Evolutionary conservation across 495 filamentous ascomycete species (phyloP).

Genomic region (Evernia prunastri): DNA sequence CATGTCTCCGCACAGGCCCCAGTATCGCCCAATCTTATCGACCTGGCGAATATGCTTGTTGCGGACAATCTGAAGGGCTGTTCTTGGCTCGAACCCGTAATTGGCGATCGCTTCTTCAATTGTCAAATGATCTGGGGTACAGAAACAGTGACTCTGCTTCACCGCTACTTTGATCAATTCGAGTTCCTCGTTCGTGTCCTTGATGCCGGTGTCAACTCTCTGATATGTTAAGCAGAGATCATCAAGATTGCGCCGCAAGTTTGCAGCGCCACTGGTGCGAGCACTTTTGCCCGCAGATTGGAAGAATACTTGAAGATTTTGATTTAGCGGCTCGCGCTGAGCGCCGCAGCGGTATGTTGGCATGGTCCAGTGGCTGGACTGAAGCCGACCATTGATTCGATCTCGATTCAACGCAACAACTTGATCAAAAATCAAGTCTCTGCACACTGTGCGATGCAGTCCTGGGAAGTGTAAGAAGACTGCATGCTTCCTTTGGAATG

Average conservation of each 20-base stretch:
- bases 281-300: too few relatives aligned
- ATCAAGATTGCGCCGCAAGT: background rate
- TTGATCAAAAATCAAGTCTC: constrained; percentile 5
- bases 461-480: constrained; percentile 6
- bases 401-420: constrained; percentile 11
- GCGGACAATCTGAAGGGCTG: background rate
- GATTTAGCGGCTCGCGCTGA: constrained; percentile 8
- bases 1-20: constrained; percentile 21
- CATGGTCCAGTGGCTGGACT: constrained; percentile 15
- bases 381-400: constrained; percentile 24
- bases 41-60: constrained; percentile 18
- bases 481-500: background rate
- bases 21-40: constrained; percentile 27
- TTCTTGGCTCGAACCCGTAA: background rate
- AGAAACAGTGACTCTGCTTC: constrained; percentile 16
- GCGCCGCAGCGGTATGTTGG: background rate
- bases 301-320: constrained; percentile 1
- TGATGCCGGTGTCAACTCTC: background rate
- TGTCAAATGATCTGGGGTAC: background rate
- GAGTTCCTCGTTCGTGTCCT: background rate
- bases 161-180: background rate
- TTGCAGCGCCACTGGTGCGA: background rate
- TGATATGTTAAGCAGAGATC: constrained; percentile 8
- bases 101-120: background rate
- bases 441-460: background rate